Evolutionary conservation across 2,329 filamentous ascomycete species (phyloP).

Genomic region (Pezicula neosporulosa): DNA sequence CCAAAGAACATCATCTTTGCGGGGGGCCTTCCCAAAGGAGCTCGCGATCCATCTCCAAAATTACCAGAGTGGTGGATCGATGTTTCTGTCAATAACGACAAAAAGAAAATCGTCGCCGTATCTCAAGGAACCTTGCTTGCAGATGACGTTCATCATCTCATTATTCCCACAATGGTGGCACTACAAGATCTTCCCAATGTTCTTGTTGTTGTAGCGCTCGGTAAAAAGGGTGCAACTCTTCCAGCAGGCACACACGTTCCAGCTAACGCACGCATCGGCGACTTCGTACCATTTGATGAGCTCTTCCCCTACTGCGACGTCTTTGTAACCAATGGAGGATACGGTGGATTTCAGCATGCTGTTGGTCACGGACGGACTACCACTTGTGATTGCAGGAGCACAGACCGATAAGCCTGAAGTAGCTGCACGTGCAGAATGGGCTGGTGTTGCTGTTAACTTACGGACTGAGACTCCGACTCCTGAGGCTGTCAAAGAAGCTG

Average conservation of each 20-base stretch:
- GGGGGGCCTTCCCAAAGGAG: too few relatives aligned
- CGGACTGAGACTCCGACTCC: slow-evolving; percentile 5
- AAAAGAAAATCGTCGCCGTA: too few relatives aligned
- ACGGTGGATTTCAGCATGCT: slow-evolving; percentile 30
- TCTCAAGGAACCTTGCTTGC: too few relatives aligned
- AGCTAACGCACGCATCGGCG: slow-evolving; percentile 25
- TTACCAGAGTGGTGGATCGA: too few relatives aligned
- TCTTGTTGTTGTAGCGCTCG: too few relatives aligned
- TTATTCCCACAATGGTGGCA: too few relatives aligned
- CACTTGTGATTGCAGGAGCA: slow-evolving; percentile 16
- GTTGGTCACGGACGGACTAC: slow-evolving; percentile 8
- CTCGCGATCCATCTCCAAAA: too few relatives aligned
- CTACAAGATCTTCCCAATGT: too few relatives aligned
- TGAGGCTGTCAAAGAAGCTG: slow-evolving; percentile 3
- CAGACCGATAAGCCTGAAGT: slow-evolving; percentile 32
- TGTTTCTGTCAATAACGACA: too few relatives aligned
- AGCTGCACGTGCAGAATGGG: slow-evolving; percentile 25
- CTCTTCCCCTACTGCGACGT: slow-evolving; percentile 30
- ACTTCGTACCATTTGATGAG: slow-evolving; percentile 32
- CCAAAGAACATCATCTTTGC: too few relatives aligned
- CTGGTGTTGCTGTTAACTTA: slow-evolving; percentile 30
- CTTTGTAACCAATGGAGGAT: slow-evolving; percentile 32
- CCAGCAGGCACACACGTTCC: slow-evolving; percentile 15
- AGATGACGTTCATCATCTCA: too few relatives aligned
- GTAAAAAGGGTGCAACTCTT: too few relatives aligned